Evolutionary conservation across 2,329 filamentous ascomycete genomes (phyloP).

Genomic region (Scedosporium boydii): DNA sequence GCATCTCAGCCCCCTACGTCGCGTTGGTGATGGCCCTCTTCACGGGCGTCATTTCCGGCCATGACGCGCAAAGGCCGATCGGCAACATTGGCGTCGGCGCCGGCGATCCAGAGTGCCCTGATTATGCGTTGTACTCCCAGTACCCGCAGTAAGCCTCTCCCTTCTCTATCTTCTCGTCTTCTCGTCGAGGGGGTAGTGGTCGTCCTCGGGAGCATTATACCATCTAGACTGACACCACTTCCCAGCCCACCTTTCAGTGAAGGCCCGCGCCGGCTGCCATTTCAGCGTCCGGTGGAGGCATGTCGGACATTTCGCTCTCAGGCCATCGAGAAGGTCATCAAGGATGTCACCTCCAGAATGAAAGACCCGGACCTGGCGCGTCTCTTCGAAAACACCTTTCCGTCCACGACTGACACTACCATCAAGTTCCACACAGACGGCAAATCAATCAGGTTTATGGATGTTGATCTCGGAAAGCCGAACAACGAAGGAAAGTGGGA

Average conservation of each 20-base stretch:
- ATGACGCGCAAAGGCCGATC: background rate
- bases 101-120: conserved; percentile 24
- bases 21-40: no score
- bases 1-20: no score
- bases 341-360: conserved; percentile 70
- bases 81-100: conserved; percentile 3
- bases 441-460: conserved; percentile 22
- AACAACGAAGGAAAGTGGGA: conserved; percentile 59
- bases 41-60: no score
- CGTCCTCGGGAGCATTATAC: background rate
- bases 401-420: conserved; percentile 84
- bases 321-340: conserved; percentile 79
- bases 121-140: conserved; percentile 29
- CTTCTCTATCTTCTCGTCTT: background rate
- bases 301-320: conserved; percentile 88
- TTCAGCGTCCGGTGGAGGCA: conserved; percentile 67
- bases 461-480: conserved; percentile 25
- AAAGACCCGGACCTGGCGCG: conserved; percentile 80
- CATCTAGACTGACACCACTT: conserved; percentile 6
- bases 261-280: conserved; percentile 72
- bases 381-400: conserved; percentile 91
- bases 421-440: conserved; percentile 76
- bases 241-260: conserved; percentile 66
- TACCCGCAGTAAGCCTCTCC: conserved; percentile 25
- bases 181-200: background rate